Evolutionary conservation across 306 rosid genomes (phyloP), one percentile per base, ranked within the genome.

Genomic region (Erythrophleum fordii): DNA sequence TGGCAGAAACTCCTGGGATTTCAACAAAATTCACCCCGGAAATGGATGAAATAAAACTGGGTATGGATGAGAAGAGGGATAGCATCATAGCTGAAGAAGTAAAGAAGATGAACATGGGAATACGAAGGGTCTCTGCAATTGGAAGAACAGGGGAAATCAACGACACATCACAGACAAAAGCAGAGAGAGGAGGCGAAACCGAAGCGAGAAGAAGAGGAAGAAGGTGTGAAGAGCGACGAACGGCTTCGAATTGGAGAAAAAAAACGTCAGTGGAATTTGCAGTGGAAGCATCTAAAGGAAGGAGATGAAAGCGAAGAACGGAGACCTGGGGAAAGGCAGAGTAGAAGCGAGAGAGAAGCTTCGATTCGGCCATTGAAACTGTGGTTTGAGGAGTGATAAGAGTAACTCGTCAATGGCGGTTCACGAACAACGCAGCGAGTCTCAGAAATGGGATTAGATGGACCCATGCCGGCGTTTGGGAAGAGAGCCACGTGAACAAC

Each of bases 381-480:
- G 77, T 66, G 10, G 97, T 88, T 11, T 66, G 83, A 72, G 85
- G 75, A 29, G 72, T 85, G 80, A 89, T 82, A 77, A 92, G 85
- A 4, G 91, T 87, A 39, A 90, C 75, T 2, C 64, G 77, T 77
- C 90, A 87, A 49, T 77, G 34, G 75, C 77, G 72, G 14, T 59
- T 77, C 69, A 62, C n/a, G 31, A 90, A 90, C 26, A 44, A 0
- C 0, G 89, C 16, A 0, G 90, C 92, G 0, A 87, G 82, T n/a
- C 87, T 72, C 1, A 85, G 91, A 42, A 86, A 85, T 46, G 90
- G 90, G 3, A 85, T 85, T 0, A 89, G 77, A 31, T 89, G 97
- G n/a, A 5, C 92, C 93, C 86, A 92, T 86, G 26, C 93, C 89
- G 7, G 95, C 84, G 31, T 83, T 83, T 17, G 92, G 92, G 42